A percentile compares a stretch with the other conserved stretches of the same genome.
These are phyloP conservation scores for Colletotrichum neosansevieriae DNA, from an alignment of 2,329 filamentous ascomycete species.

Conservation along the genomic window DNA sequence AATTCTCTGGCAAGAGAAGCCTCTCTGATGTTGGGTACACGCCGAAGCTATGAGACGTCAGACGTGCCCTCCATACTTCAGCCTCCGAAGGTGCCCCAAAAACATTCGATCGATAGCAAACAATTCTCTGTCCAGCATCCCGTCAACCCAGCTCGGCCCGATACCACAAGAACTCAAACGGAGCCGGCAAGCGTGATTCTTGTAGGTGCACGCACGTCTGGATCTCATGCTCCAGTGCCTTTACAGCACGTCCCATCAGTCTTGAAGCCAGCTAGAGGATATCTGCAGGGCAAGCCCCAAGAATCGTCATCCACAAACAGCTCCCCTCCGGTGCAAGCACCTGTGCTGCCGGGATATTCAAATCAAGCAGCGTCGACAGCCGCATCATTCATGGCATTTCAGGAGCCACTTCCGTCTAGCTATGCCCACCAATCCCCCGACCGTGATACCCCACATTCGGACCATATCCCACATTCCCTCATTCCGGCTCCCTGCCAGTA, in stretches of 20 bases:
- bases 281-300: neutral
- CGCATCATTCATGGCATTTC: neutral
- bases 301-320: neutral
- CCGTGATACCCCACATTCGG: neutral
- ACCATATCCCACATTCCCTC: slow-evolving; percentile 6
- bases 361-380: neutral
- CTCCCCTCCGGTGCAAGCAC: no score
- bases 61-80: slow-evolving; percentile 44
- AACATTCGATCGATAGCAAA: slow-evolving; percentile 20
- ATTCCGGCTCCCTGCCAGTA: neutral
- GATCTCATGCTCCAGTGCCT: neutral
- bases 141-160: neutral
- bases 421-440: neutral
- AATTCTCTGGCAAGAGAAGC: slow-evolving; percentile 45
- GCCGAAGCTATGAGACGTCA: slow-evolving; percentile 39
- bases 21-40: slow-evolving; percentile 43
- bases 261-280: slow-evolving; percentile 47
- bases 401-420: neutral
- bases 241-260: slow-evolving; percentile 46
- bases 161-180: neutral
- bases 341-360: no score
- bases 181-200: neutral
- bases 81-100: slow-evolving; percentile 43
- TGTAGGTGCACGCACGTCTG: neutral
- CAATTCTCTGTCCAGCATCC: neutral